Base-by-base conservation (phyloP, 371 early-diverging fungal species). In the Apophysomyces elegans region DNA sequence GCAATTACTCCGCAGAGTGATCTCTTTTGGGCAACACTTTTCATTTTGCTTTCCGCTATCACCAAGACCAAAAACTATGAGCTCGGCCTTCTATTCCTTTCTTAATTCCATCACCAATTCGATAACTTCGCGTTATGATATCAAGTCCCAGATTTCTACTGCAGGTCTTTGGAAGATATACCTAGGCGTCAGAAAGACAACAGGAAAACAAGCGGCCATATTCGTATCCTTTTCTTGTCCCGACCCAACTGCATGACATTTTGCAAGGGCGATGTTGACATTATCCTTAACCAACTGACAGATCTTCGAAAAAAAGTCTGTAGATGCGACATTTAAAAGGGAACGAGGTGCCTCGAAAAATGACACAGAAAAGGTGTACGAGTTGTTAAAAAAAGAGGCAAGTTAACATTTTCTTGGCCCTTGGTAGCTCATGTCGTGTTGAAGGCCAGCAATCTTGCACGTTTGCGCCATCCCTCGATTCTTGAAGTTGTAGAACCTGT, bases 401-500 rank as follows among this genome's bases (percentile, higher is more conserved):
- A 37, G 61, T 43, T 13, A 13, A 37, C 4, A 37, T 36, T 12
- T 65, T 47, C 18, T 18, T 21, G 8, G 21, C 21, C 54, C 21
- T 50, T 18, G 38, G 32, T 26, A 35, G 35, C 56, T 54, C 35
- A 41, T n/a, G 43, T 37, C 47, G 44, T 44, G 21, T 56, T 59
- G 26, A 73, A 88, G 87, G 89, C 89, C n/a, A 83, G 88, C 21
- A 86, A 91, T 69, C 78, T 94, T 21, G 78, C 93, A n/a, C 84
- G 91, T 38, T 71, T 95, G 63, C 86, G 95, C 57, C 96, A 95
- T 67, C 96, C 96, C 3, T 85, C 87, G 32, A 80, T 95, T 63
- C 73, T 95, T 50, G 92, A 91, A 70, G 90, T 95, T 12, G 88
- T 92, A 5, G 95, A 95, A 61, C 91, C 94, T 3, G 73, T 93